These are phyloP conservation scores for Fusarium tricinctum DNA, from an alignment of 2,329 filamentous ascomycete genomes.

Conservation along the genomic window DNA sequence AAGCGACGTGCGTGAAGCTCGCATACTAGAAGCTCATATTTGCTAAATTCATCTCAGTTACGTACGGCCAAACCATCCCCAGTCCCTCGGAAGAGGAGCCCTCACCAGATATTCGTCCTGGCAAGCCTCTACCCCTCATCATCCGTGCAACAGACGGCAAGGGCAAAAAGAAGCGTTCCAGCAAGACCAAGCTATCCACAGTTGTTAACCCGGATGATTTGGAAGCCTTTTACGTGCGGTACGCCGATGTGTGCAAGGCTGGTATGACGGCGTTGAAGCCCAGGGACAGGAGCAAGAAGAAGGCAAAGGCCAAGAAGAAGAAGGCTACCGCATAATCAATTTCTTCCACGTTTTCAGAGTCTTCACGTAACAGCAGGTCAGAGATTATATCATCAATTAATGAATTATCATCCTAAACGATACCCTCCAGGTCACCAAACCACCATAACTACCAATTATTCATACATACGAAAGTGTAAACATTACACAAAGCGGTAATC, in stretches of 20 bases:
- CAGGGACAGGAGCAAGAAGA: constrained; percentile 89
- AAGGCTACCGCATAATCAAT: constrained; percentile 56
- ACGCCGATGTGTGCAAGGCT: constrained; percentile 90
- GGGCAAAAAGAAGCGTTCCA: constrained; percentile 67
- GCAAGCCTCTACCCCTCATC: constrained; percentile 77
- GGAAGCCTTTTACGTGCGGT: constrained; percentile 84
- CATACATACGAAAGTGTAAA: constrained; percentile 11
- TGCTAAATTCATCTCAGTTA: constrained; percentile 54
- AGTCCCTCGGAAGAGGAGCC: constrained; percentile 63
- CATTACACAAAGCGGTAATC: background rate
- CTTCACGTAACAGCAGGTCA: constrained; percentile 2
- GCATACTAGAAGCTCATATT: background rate
- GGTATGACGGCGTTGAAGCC: constrained; percentile 94
- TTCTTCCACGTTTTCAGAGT: background rate
- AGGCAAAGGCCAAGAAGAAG: constrained; percentile 82
- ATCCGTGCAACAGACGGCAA: constrained; percentile 89
- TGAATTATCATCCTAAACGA: constrained; percentile 36
- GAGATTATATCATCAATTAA: constrained; percentile 32
- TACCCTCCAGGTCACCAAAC: constrained; percentile 17
- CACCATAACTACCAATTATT: constrained; percentile 15
- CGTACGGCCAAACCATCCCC: constrained; percentile 60
- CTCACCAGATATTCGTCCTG: constrained; percentile 71
- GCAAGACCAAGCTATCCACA: constrained; percentile 83
- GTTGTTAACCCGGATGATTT: constrained; percentile 82
- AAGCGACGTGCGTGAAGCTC: constrained; percentile 73